phyloP scores from a whole-genome alignment of 2,329 filamentous ascomycete species.

The Microdochium bolleyi region DNA sequence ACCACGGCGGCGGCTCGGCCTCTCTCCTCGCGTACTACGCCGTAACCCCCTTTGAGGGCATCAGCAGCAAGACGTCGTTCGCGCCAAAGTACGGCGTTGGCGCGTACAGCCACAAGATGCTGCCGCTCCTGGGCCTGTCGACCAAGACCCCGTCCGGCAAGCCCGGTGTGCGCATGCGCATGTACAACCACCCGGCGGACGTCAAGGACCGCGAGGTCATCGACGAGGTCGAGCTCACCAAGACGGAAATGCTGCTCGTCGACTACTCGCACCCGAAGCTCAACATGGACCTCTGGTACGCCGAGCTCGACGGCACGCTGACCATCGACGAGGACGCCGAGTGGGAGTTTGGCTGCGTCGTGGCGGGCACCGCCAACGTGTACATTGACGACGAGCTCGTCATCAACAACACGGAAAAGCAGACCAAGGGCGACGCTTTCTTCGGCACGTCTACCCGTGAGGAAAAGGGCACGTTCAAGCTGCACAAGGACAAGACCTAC shows the following conservation, averaged over 20 bases:
- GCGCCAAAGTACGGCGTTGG: slow-evolving; percentile 47
- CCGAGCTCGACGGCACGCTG: slow-evolving; percentile 52
- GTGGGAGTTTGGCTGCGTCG: slow-evolving; percentile 60
- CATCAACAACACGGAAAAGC: slow-evolving; percentile 59
- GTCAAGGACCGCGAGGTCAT: slow-evolving; percentile 37
- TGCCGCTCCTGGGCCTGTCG: slow-evolving; percentile 48
- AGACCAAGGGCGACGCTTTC: slow-evolving; percentile 55
- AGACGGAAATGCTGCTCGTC: slow-evolving; percentile 40
- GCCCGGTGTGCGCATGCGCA: slow-evolving; percentile 52
- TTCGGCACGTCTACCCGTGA: slow-evolving; percentile 58
- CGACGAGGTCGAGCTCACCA: slow-evolving; percentile 38
- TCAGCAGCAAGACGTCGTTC: slow-evolving; percentile 42
- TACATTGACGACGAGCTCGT: slow-evolving; percentile 55
- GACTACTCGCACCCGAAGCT: slow-evolving; percentile 46
- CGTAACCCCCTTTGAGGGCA: slow-evolving; percentile 65
- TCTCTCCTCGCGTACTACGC: slow-evolving; percentile 55
- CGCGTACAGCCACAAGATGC: slow-evolving; percentile 55
- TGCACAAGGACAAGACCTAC: slow-evolving; percentile 54
- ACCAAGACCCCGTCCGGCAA: slow-evolving; percentile 44
- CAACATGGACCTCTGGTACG: slow-evolving; percentile 45
- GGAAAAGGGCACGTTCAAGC: slow-evolving; percentile 47
- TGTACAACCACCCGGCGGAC: slow-evolving; percentile 51
- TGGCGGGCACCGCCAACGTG: slow-evolving; percentile 58
- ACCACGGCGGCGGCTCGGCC: slow-evolving; percentile 60
- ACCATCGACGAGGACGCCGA: slow-evolving; percentile 51